Conservation (phyloP, 2,329 filamentous ascomycete genomes). For the Plectosphaerella sp. region DNA sequence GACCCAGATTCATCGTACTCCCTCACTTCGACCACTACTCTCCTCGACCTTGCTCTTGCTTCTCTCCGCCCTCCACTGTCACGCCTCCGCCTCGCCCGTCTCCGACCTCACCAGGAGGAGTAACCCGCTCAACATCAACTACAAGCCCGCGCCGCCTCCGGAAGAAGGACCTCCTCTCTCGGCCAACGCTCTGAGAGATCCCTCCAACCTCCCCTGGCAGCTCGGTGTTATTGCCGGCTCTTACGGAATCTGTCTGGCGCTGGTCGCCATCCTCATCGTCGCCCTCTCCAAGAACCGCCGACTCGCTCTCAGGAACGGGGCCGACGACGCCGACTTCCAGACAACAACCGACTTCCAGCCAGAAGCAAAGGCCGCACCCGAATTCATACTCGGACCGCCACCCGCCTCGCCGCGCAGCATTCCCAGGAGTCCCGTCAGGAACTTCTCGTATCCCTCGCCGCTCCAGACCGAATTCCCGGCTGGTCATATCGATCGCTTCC, state of each 20-base stretch:
- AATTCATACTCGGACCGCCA: constrained; percentile 18
- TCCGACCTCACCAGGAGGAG: constrained; percentile 14
- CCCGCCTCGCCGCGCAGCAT: constrained; percentile 15
- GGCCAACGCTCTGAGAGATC: constrained; percentile 53
- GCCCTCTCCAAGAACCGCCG: constrained; percentile 53
- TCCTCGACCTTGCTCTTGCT: constrained; percentile 9
- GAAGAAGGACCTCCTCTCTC: constrained; percentile 58
- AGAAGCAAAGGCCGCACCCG: constrained; percentile 46
- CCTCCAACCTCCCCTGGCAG: constrained; percentile 68
- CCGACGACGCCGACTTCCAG: constrained; percentile 44
- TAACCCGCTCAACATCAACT: constrained; percentile 43
- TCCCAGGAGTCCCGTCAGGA: constrained; percentile 26
- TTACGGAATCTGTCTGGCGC: constrained; percentile 72
- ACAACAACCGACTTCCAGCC: constrained; percentile 9
- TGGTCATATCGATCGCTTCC: constrained; percentile 9
- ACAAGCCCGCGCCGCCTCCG: constrained; percentile 52
- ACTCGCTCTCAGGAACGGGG: constrained; percentile 46
- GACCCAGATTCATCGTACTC: constrained; percentile 20
- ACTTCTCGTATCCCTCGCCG: constrained; percentile 50
- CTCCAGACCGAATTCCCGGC: constrained; percentile 25
- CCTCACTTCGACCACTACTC: constrained; percentile 16
- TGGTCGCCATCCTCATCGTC: constrained; percentile 66
- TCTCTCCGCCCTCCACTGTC: constrained; percentile 20
- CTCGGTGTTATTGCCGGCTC: constrained; percentile 79
- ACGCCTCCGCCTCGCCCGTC: constrained; percentile 21